A percentile compares a stretch with the other conserved stretches of the same genome.
phyloP scores from a whole-genome alignment of 1,284 basidiomycete species.

The Blastosporella zonata region DNA sequence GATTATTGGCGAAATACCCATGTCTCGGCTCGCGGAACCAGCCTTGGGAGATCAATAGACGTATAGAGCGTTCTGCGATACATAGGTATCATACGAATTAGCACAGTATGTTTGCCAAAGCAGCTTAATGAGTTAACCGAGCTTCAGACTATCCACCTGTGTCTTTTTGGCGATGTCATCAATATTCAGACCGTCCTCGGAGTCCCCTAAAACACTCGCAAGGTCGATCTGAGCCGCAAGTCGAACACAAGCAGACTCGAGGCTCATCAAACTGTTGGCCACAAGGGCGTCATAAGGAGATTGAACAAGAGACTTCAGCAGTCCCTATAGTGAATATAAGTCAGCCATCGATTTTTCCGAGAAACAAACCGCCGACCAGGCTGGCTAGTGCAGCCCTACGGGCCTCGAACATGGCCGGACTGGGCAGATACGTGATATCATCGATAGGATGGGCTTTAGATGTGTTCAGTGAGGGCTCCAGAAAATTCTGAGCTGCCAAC shows the following conservation, averaged over 20 bases:
- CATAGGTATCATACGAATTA: background rate
- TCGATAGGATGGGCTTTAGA: constrained; percentile 34
- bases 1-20: constrained; percentile 35
- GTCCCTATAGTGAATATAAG: constrained; percentile 20
- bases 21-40: constrained; percentile 35
- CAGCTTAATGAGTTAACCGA: constrained; percentile 21
- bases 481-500: constrained; percentile 30
- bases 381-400: constrained; percentile 31
- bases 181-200: constrained; percentile 31
- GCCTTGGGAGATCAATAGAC: constrained; percentile 34
- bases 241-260: constrained; percentile 31
- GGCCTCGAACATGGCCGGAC: constrained; percentile 34
- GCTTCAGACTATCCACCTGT: constrained; percentile 28
- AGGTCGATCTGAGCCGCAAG: constrained; percentile 31
- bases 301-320: constrained; percentile 32
- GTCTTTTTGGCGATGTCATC: constrained; percentile 31
- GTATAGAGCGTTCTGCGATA: constrained; percentile 29
- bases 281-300: constrained; percentile 34
- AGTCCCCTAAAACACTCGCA: constrained; percentile 29
- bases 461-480: constrained; percentile 32
- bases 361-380: constrained; percentile 21
- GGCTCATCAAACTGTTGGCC: constrained; percentile 31
- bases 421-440: constrained; percentile 32
- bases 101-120: constrained; percentile 1
- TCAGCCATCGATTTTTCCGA: background rate